Conservation (phyloP, 345 rosid genomes). For the Arabidopsis suecica region DNA sequence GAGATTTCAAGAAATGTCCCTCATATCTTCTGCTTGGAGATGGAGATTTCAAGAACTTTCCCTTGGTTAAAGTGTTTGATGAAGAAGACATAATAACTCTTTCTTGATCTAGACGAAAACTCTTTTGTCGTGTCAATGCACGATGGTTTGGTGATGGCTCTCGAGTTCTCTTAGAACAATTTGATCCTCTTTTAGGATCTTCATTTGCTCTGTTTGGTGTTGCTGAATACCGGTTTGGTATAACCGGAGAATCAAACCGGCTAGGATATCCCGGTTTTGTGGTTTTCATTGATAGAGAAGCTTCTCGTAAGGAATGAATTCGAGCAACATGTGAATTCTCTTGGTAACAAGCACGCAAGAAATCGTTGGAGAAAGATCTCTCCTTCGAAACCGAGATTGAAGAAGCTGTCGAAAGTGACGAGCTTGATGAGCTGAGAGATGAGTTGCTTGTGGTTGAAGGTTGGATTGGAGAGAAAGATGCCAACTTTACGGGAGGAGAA, state of each 20-base stretch:
- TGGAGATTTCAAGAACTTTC: slow-evolving; percentile 57
- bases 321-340: slow-evolving; percentile 74
- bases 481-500: slow-evolving; percentile 51
- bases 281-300: slow-evolving; percentile 42
- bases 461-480: slow-evolving; percentile 47
- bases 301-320: slow-evolving; percentile 65
- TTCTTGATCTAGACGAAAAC: slow-evolving; percentile 61
- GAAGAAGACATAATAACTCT: slow-evolving; percentile 27
- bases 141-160: slow-evolving; percentile 66
- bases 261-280: slow-evolving; percentile 29
- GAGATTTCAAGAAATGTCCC: slow-evolving; percentile 53
- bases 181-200: slow-evolving; percentile 32
- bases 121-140: slow-evolving; percentile 62
- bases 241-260: slow-evolving; percentile 31
- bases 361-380: slow-evolving; percentile 81
- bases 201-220: slow-evolving; percentile 42
- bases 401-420: slow-evolving; percentile 53
- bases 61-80: slow-evolving; percentile 36
- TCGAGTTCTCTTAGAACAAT: slow-evolving; percentile 52
- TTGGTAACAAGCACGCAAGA: slow-evolving; percentile 73
- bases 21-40: slow-evolving; percentile 65
- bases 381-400: slow-evolving; percentile 59
- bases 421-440: slow-evolving; percentile 54
- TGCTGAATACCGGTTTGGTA: slow-evolving; percentile 27
- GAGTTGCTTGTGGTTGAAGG: slow-evolving; percentile 40